A percentile compares a stretch with the other conserved stretches of the same genome.
Conservation (phyloP, 208 protist species). For the Crithidia bombi region DNA sequence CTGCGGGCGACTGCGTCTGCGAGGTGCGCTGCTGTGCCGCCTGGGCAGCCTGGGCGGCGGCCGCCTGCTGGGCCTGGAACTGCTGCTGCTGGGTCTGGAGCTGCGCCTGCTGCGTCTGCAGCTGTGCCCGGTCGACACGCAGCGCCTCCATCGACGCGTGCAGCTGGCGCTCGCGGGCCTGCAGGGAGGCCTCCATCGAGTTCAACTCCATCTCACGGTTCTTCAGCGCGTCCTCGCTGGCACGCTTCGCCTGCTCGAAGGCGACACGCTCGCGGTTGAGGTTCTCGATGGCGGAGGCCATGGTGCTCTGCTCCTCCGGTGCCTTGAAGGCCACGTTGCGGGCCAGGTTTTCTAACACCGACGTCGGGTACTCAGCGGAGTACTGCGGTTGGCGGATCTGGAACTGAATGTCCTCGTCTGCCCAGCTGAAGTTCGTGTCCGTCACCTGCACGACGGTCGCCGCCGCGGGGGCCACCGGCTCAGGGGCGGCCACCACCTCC, state of each 20-base stretch:
- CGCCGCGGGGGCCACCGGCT: conserved; percentile 19
- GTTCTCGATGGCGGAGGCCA: conserved; percentile 43
- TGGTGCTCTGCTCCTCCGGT: conserved; percentile 42
- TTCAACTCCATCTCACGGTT: conserved; percentile 54
- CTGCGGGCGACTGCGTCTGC: conserved; percentile 33
- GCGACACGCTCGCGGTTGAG: conserved; percentile 48
- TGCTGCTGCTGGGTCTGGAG: conserved; percentile 29
- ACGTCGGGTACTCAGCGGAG: conserved; percentile 69
- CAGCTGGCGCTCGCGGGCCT: conserved; percentile 44
- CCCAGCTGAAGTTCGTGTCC: conserved; percentile 76
- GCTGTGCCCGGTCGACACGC: conserved; percentile 36
- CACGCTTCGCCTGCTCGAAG: conserved; percentile 51
- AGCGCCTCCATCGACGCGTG: conserved; percentile 43
- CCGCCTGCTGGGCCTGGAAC: conserved; percentile 22
- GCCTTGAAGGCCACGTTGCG: conserved; percentile 65
- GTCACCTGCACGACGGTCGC: conserved; percentile 27
- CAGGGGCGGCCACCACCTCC: conserved; percentile 6
- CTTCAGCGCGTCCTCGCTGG: conserved; percentile 53
- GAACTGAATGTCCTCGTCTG: conserved; percentile 82
- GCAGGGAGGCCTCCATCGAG: conserved; percentile 42
- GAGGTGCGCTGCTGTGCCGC: conserved; percentile 25
- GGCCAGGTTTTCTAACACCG: conserved; percentile 59
- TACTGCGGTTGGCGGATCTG: conserved; percentile 60
- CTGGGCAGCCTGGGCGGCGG: conserved; percentile 14
- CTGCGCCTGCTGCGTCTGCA: conserved; percentile 56